A percentile compares a stretch with the other conserved stretches of the same genome.
phyloP scores from a whole-genome alignment of 2,329 filamentous ascomycete genomes.

The Teratosphaeria epicoccoides region DNA sequence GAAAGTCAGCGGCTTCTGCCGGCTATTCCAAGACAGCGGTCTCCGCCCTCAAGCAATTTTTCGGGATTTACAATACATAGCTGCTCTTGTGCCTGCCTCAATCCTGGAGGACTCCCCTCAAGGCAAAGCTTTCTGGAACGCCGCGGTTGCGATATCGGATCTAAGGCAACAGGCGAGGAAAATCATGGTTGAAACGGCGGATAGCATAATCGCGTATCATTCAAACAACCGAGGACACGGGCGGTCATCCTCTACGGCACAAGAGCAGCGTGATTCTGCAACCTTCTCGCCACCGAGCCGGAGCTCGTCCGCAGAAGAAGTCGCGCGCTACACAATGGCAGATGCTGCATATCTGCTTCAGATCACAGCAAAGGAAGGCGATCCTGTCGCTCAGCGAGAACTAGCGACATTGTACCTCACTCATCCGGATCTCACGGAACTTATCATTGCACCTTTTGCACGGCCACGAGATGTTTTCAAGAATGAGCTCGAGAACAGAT shows the following conservation, averaged over 20 bases:
- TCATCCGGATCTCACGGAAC: constrained; percentile 70
- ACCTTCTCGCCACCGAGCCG: constrained; percentile 19
- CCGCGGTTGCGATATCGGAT: constrained; percentile 74
- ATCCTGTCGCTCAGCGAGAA: constrained; percentile 80
- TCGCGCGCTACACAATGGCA: constrained; percentile 57
- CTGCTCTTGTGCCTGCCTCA: constrained; percentile 48
- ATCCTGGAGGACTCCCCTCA: constrained; percentile 45
- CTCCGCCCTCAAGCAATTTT: constrained; percentile 39
- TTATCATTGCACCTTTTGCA: constrained; percentile 72
- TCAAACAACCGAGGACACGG: constrained; percentile 48
- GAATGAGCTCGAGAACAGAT: constrained; percentile 64
- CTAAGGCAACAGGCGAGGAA: constrained; percentile 80
- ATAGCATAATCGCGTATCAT: constrained; percentile 58
- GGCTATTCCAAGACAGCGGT: constrained; percentile 34
- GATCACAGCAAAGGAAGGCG: constrained; percentile 86
- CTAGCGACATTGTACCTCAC: constrained; percentile 88
- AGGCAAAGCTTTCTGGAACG: constrained; percentile 79
- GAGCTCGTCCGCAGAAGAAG: constrained; percentile 19
- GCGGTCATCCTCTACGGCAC: constrained; percentile 21
- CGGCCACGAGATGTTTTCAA: constrained; percentile 85
- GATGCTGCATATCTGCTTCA: constrained; percentile 85
- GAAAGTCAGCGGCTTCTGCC: constrained; percentile 2
- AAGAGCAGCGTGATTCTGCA: constrained; percentile 24
- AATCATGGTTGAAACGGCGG: constrained; percentile 68
- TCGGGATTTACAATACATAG: constrained; percentile 44